These are phyloP conservation scores for Coemansia umbellata DNA, from an alignment of 192 early-diverging fungal genomes.

Conservation along the genomic window DNA sequence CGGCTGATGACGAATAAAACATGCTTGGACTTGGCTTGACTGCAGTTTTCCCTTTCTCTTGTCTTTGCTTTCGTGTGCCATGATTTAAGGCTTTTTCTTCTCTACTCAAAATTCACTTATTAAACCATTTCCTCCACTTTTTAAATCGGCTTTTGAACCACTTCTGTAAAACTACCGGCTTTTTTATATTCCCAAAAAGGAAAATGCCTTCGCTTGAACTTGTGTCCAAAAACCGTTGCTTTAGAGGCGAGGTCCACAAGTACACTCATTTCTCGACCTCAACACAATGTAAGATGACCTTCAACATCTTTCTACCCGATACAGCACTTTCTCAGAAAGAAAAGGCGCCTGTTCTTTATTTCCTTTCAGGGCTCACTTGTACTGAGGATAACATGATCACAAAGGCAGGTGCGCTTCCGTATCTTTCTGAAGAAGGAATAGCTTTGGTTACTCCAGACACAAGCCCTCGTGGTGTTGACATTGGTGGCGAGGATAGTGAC, in stretches of 20 bases:
- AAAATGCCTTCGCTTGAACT: conserved; percentile 30
- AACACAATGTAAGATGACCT: conserved; percentile 69
- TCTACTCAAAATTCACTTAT: background rate
- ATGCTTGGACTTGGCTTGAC: too few relatives aligned
- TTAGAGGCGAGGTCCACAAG: conserved; percentile 66
- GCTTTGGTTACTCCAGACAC: conserved; percentile 84
- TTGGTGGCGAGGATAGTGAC: conserved; percentile 69
- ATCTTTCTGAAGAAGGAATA: conserved; percentile 64
- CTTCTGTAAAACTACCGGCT: too few relatives aligned
- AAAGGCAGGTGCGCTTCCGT: conserved; percentile 70
- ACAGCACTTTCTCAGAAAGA: conserved; percentile 12
- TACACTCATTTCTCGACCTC: conserved; percentile 64
- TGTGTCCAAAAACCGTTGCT: conserved; percentile 61
- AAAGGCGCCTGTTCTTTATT: conserved; percentile 57
- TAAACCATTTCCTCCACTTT: too few relatives aligned
- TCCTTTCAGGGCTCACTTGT: conserved; percentile 78
- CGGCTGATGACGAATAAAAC: too few relatives aligned
- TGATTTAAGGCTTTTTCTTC: background rate
- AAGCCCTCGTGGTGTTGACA: conserved; percentile 65
- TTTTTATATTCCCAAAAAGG: too few relatives aligned
- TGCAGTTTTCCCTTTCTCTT: background rate
- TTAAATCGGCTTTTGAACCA: too few relatives aligned
- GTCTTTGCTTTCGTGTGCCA: background rate
- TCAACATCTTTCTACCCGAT: conserved; percentile 73
- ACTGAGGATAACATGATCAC: conserved; percentile 87